Conservation (phyloP, 768 basidiomycete species). For the Hygrophorus russula region DNA sequence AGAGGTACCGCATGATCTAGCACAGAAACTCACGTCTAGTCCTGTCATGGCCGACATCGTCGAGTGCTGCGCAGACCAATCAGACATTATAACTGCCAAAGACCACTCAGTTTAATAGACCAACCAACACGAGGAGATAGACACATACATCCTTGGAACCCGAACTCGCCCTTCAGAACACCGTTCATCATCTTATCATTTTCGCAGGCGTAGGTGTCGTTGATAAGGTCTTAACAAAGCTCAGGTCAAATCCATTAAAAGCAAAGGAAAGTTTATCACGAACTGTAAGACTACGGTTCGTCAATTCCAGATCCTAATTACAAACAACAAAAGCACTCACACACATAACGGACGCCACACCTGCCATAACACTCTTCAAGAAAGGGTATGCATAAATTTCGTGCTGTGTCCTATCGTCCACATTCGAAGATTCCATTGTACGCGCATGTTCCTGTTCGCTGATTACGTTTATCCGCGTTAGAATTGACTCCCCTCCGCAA, state of each 20-base stretch:
- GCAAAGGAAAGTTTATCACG: neutral
- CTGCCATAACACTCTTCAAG: constrained; percentile 61
- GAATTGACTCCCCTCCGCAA: neutral
- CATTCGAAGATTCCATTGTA: constrained; percentile 45
- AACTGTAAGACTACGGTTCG: constrained; percentile 8
- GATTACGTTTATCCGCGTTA: neutral
- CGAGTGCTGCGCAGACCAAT: constrained; percentile 58
- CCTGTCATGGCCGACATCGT: constrained; percentile 51
- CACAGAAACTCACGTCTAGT: constrained; percentile 41
- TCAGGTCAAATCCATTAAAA: neutral
- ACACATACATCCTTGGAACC: constrained; percentile 63
- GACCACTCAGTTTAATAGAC: neutral
- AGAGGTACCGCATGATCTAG: neutral
- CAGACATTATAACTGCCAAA: constrained; percentile 50
- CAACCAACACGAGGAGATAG: neutral
- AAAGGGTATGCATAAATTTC: constrained; percentile 67
- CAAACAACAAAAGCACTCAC: constrained; percentile 43
- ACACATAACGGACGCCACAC: constrained; percentile 67
- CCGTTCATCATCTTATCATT: constrained; percentile 62
- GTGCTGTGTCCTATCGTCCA: constrained; percentile 73
- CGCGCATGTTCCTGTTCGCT: constrained; percentile 65
- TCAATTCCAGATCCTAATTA: neutral
- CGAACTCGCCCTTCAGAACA: constrained; percentile 64
- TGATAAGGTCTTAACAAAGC: constrained; percentile 41
- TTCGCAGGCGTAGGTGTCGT: constrained; percentile 67